Evolutionary conservation across 306 rosid genomes (phyloP).

Genomic region (Cicer chorassanicum): DNA sequence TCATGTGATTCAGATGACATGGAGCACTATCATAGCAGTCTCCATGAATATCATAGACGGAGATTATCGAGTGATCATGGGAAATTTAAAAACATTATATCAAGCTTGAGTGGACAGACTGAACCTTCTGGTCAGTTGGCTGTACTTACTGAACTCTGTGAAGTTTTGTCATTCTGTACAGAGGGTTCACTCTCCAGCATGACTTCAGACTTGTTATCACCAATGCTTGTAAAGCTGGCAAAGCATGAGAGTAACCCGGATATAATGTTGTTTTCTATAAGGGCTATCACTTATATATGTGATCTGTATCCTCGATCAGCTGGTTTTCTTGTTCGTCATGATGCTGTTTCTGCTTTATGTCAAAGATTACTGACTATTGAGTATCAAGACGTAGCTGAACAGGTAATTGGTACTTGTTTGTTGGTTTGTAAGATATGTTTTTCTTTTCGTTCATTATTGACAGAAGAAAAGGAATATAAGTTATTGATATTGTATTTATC

Average conservation of each 20-base stretch:
- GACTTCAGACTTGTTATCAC: slow-evolving; percentile 74
- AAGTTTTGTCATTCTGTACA: slow-evolving; percentile 84
- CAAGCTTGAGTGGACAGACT: slow-evolving; percentile 68
- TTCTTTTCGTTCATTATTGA: background rate
- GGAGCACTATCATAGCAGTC: slow-evolving; percentile 68
- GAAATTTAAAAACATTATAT: slow-evolving; percentile 69
- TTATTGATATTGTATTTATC: slow-evolving; percentile 42
- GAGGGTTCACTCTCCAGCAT: slow-evolving; percentile 85
- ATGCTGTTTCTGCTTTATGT: slow-evolving; percentile 83
- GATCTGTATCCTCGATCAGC: slow-evolving; percentile 87
- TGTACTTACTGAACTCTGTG: slow-evolving; percentile 83
- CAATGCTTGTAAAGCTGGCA: slow-evolving; percentile 74
- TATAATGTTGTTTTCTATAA: slow-evolving; percentile 79
- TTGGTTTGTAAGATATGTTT: slow-evolving; percentile 19
- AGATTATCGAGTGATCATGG: slow-evolving; percentile 82
- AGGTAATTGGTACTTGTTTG: slow-evolving; percentile 58
- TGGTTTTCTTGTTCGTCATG: slow-evolving; percentile 80
- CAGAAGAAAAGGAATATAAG: slow-evolving; percentile 33
- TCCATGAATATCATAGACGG: slow-evolving; percentile 71
- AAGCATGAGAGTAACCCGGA: slow-evolving; percentile 72
- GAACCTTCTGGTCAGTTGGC: slow-evolving; percentile 74
- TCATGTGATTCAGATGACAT: slow-evolving; percentile 95
- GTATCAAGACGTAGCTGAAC: slow-evolving; percentile 95
- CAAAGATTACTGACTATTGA: slow-evolving; percentile 77
- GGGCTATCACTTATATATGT: slow-evolving; percentile 93